These are phyloP conservation scores for Meripilus lineatus DNA, from an alignment of 1,284 basidiomycete genomes.

Conservation along the genomic window DNA sequence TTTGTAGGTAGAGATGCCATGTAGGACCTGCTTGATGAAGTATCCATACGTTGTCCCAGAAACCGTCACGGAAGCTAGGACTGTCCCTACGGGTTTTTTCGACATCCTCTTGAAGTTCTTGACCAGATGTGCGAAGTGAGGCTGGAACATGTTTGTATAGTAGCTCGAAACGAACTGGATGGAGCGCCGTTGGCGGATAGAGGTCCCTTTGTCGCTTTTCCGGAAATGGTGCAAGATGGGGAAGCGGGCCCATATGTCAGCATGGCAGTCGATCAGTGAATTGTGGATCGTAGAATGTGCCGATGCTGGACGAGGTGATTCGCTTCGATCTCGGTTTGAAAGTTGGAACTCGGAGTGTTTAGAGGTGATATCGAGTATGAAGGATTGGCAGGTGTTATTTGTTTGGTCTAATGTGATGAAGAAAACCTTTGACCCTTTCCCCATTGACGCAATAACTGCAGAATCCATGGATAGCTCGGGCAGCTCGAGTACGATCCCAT, in stretches of 20 bases:
- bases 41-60: constrained; percentile 19
- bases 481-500: constrained; percentile 36
- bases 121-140: constrained; percentile 44
- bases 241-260: constrained; percentile 61
- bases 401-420: constrained; percentile 34
- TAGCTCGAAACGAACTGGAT: constrained; percentile 42
- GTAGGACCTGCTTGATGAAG: constrained; percentile 8
- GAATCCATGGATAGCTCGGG: constrained; percentile 21
- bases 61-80: constrained; percentile 34
- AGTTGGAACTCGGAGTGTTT: constrained; percentile 45
- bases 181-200: constrained; percentile 27
- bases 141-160: constrained; percentile 29
- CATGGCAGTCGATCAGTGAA: constrained; percentile 49
- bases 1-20: constrained; percentile 33
- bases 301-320: constrained; percentile 12
- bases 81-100: constrained; percentile 45
- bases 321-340: constrained; percentile 18
- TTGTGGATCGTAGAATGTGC: constrained; percentile 35
- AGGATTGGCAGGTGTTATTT: constrained; percentile 29
- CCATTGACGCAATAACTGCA: constrained; percentile 40
- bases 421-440: constrained; percentile 36
- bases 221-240: constrained; percentile 53
- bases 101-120: constrained; percentile 40
- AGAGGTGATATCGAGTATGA: constrained; percentile 45
- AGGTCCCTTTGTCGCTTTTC: constrained; percentile 37